Evolutionary conservation across 495 filamentous ascomycete species (phyloP), one percentile per base, ranked within the genome.

Genomic region (Annulohypoxylon stygium): DNA sequence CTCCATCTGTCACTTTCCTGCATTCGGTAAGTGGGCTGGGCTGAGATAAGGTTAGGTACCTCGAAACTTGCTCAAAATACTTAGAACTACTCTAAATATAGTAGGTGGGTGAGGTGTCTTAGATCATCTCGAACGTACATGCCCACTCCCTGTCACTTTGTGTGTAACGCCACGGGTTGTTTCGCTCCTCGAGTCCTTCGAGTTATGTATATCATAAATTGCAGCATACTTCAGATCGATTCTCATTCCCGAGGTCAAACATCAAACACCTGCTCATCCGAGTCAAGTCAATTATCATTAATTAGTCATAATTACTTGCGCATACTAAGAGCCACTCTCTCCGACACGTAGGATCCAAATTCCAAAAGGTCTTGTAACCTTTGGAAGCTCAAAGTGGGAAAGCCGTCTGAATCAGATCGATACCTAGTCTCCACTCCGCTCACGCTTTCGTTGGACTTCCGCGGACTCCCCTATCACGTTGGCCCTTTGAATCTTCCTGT

Each of bases 271-370:
- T 57, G 36, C 20, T 45, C 50, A 41, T 36, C 23, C 25, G 25
- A 36, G 33, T 25, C 30, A 20, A 36, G 30, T 39, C 30, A 20
- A 59, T 53, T 59, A 50, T 16, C n/a, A 67, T 67, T 67, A 16
- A 16, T 9, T 58, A 58, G 23, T 41, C 25, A 60, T 67, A 60
- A 41, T 18, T 60, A 51, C 30, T n/a, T 67, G 41, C 8, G 43
- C 53, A 51, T 67, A 39, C 64, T 60, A 60, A 37, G 64, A 67
- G 62, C 41, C n/a, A 33, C 23, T 58, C 41, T 25, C 11, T 10
- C 36, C 51, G 25, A 51, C 54, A 16, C 0, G 33, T 33, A 60
- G 41, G 14, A 37, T 67, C n/a, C 18, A 48, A 47, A 37, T 33
- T 26, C 8, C 37, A 18, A 16, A 12, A 18, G 41, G 37, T 23